Base-by-base conservation (phyloP, 139 green algal species). In the Tetraselmis chui region DNA sequence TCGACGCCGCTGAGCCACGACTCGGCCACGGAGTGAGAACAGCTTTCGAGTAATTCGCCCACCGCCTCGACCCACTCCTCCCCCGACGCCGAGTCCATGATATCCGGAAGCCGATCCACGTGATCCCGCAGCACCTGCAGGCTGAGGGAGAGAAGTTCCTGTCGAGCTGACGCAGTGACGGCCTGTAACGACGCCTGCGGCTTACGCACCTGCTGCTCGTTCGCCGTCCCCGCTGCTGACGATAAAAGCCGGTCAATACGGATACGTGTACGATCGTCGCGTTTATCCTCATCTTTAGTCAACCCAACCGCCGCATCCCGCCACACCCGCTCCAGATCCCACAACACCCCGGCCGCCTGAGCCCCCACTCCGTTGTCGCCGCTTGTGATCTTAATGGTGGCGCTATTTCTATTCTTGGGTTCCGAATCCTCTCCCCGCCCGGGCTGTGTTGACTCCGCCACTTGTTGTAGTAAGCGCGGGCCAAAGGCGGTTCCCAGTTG, bases 1-100 rank as follows among this genome's bases (percentile, higher is more conserved):
- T 81, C 83, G 29, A 80, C 80, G 27, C 84, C 87, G 11, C 86
- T 83, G 31, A 89, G 79, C 86, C 86, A 89, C 0, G 77, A 30
- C 0, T 11, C 29, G 2, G 77, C 83, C 0, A 83, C 86, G 22
- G 79, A 77, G n/a, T 81, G 25, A 28, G 83, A 85, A 32, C 80
- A 79, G 1, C 79, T 59, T 1, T 81, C 81, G 59, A 87, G 75
- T 31, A 89, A 27, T 1, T 59, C 86, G 0, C 74, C 27, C 1
- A 29, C 28, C 1, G 85, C 59, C 78, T 67, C 67, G 1, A 27
- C 29, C 86, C 86, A 89, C 59, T 87, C 77, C n/a, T 59, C 29
- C 18, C 31, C 28, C 23, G 25, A 31, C 30, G 28, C 30, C 23
- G 23, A 22, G 23, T 28, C n/a, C 31, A 45, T 27, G 59, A 32